Base-by-base conservation (phyloP, 495 filamentous ascomycete genomes). In the Neurospora sp. region DNA sequence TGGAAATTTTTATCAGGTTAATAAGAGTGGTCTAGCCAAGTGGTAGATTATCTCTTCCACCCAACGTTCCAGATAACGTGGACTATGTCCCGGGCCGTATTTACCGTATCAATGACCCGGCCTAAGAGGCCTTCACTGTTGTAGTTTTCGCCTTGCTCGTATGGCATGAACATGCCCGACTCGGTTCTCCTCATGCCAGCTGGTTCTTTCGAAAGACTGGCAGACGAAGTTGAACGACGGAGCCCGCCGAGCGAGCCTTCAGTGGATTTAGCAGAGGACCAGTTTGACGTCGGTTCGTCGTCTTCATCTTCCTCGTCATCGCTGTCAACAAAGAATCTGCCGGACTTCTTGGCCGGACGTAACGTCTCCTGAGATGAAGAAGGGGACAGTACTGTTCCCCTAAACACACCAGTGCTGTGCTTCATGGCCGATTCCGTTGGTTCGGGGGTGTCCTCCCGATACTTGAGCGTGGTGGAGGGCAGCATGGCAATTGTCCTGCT, bases 61-160 rank as follows among this genome's bases (percentile, higher is more conserved):
- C 95, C 95, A 71, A 98, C 96, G 79, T 99, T 99, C 94, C 94
- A 97, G 75, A 98, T 93, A 44, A 98, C 94, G 84, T 97, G 93
- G 44, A 92, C 94, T 76, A 99, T 99, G 76, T 99, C 96, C 75
- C 90, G 91, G 59, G 95, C 94, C 9, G 95, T 98, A 84, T 99
- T 98, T 77, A 99, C 93, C 53, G 94, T 96, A 80, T 98, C 93
- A 78, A 96, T 89, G 31, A 98, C 91, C 74, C 90, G 88, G 72
- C 93, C 92, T 74, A 98, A 88, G 42, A 98, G 82, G 73, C 85
- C 83, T 74, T 81, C 82, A 69, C 78, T 82, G 27, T 88, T 85
- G 39, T 87, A 82, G 61, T 83, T 85, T 68, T 94, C 92, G 72
- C 88, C 88, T 48, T 91, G 89, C 39, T 94, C 91, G 71, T 90